Evolutionary conservation across 257 asterid species (phyloP).

Genomic region (Penstemon barbatus): DNA sequence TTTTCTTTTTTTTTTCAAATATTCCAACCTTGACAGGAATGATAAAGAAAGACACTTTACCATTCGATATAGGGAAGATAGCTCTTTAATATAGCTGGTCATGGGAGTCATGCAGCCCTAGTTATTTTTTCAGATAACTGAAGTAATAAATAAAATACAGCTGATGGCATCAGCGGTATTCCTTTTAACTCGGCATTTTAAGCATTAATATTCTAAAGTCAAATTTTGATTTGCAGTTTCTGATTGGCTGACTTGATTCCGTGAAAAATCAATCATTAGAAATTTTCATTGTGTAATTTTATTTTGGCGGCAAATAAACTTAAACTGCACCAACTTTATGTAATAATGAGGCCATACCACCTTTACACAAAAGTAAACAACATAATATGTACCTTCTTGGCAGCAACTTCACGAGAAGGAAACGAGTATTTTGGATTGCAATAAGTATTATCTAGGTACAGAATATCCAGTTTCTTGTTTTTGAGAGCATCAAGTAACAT

Average conservation of each 20-base stretch:
- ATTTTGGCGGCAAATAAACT: neutral
- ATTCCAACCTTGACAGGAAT: too few relatives aligned
- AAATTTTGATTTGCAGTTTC: neutral
- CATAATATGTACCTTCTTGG: constrained; percentile 53
- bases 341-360: neutral
- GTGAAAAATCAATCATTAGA: neutral
- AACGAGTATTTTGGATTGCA: constrained; percentile 70
- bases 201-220: neutral
- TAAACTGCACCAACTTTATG: neutral
- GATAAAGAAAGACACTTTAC: too few relatives aligned
- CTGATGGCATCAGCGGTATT: too few relatives aligned
- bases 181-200: neutral
- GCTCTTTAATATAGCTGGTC: too few relatives aligned
- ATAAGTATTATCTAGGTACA: constrained; percentile 75
- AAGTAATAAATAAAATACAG: too few relatives aligned
- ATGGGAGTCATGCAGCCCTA: too few relatives aligned
- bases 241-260: neutral
- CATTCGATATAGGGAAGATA: too few relatives aligned
- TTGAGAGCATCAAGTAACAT: constrained; percentile 72
- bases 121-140: too few relatives aligned
- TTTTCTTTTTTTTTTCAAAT: too few relatives aligned
- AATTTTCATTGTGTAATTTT: neutral
- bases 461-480: constrained; percentile 49
- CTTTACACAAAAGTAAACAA: constrained; percentile 17
- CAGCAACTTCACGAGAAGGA: constrained; percentile 79